Base-by-base conservation (phyloP, 805 yeast species). In the Wickerhamomyces ciferrii region DNA sequence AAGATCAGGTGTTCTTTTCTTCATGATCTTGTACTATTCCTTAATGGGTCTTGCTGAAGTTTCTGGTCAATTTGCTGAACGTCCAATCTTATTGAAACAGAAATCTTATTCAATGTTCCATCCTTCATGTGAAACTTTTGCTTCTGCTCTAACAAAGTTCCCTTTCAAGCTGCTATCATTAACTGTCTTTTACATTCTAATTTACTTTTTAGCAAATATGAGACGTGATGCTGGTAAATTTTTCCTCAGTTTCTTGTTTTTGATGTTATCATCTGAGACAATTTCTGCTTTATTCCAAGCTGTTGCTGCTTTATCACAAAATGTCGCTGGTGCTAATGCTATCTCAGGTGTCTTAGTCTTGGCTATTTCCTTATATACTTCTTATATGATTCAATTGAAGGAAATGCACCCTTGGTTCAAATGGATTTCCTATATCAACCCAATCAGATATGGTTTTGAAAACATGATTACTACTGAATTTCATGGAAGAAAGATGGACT, bases 61-160 rank as follows among this genome's bases (percentile, higher is more conserved):
- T 29, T 59, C 71, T 42, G 64, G 66, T 40, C 61, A 75, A 56
- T 70, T 79, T 53, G 74, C 67, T 20, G 70, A 76, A 40, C 72
- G 85, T 52, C 76, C 82, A 42, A 79, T 87, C 51, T 74, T 84
- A 24, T 77, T 76, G 54, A 86, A 87, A 58, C 95, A 87, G 60
- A 81, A 82, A 56, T 74, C 75, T 42, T 87, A 83, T 54, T 81
- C 88, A 0, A 73, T 86, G 48, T 87, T 84, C 60, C 80, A 81
- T 48, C 90, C 91, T 3, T 74, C 88, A 14, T 81, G 87, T 3
- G 92, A 85, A 57, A 85, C 88, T 1, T 53, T 86, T 4, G 83
- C 88, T 0, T 69, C 79, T 5, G 69, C 81, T 41, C 48, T 83
- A 4, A 74, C 87, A 3, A 83, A 79, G 43, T 62, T 86, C 48